Evolutionary conservation across 129 eudicot genomes (phyloP).

Genomic region (Smallanthus sonchifolius): DNA sequence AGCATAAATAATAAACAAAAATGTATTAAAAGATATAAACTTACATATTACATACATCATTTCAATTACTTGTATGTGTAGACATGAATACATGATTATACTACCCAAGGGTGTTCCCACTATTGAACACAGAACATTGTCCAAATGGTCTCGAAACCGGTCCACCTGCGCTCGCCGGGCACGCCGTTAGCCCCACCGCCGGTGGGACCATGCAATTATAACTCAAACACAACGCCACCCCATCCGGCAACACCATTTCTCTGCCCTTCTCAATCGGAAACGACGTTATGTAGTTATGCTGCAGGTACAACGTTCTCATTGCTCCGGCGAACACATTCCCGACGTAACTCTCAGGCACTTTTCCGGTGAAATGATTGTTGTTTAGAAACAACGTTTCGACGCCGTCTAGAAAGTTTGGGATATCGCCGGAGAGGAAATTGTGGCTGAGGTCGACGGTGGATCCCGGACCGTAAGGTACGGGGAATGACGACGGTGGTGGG

Average conservation of each 20-base stretch:
- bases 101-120: slow-evolving; percentile 32
- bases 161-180: slow-evolving; percentile 72
- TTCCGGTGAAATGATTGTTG: slow-evolving; percentile 48
- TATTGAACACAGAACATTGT: slow-evolving; percentile 51
- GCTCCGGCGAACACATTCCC: slow-evolving; percentile 37
- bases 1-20: neutral
- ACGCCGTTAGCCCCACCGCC: slow-evolving; percentile 51
- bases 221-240: slow-evolving; percentile 54
- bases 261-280: slow-evolving; percentile 32
- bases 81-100: neutral
- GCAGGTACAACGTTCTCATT: slow-evolving; percentile 53
- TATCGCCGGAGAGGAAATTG: slow-evolving; percentile 48
- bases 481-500: neutral
- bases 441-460: slow-evolving; percentile 73
- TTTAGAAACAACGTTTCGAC: slow-evolving; percentile 56
- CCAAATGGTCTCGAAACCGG: slow-evolving; percentile 53
- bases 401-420: slow-evolving; percentile 24
- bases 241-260: slow-evolving; percentile 42
- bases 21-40: slow-evolving; percentile 7
- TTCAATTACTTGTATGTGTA: neutral
- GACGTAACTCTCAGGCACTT: slow-evolving; percentile 45
- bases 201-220: slow-evolving; percentile 72
- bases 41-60: slow-evolving; percentile 15
- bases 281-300: slow-evolving; percentile 53
- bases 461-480: slow-evolving; percentile 30